Evolutionary conservation across 106 monocot genomes (phyloP), one percentile per base, ranked within the genome.

Genomic region (Narthecium ossifragum): DNA sequence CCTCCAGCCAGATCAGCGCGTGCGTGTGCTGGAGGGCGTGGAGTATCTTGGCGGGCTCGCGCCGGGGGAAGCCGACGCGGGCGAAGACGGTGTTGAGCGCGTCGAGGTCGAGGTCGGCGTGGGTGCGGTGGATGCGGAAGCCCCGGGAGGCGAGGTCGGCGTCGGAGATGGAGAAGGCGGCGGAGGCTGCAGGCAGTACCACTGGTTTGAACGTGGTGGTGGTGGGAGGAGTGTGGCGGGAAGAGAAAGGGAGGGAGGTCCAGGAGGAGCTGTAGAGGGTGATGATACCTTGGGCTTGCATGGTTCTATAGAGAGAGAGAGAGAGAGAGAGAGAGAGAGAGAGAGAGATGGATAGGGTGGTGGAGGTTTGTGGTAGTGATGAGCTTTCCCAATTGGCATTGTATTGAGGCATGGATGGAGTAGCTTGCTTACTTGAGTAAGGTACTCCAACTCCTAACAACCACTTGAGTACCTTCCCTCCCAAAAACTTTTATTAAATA

Each of bases 11-110:
- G 26, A 96, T 70, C n/a, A 96, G 18, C 33, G 80, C 65, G 22
- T 70, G 60, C 27, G 80, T 72, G 73, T 90, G 73, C 34, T 71
- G 78, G 27, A 96, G 69, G 15, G 94, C 94, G 21, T 52, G 73
- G 31, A 65, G 76, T 38, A 96, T 68, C 34, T 62, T 67, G 18
- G 37, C 69, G 21, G 77, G 83, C 24, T 96, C 90, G 4, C 94
- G 85, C 23, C 94, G 85, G 8, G 94, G 90, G 80, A 96, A 96
- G 4, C 94, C 94, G 18, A 90, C 94, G 1, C 85, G 85, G 12
- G 78, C 67, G 71, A 90, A 96, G n/a, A 86, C 55, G 24, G 63
- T 54, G 89, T 96, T 96, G 28, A 90, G 77, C 21, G 78, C 75
- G 8, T 73, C 64, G 8, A 73, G 63, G 66, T 90, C 75, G 17